Base-by-base conservation (phyloP, 495 filamentous ascomycete genomes). In the Aspergillus baeticus region DNA sequence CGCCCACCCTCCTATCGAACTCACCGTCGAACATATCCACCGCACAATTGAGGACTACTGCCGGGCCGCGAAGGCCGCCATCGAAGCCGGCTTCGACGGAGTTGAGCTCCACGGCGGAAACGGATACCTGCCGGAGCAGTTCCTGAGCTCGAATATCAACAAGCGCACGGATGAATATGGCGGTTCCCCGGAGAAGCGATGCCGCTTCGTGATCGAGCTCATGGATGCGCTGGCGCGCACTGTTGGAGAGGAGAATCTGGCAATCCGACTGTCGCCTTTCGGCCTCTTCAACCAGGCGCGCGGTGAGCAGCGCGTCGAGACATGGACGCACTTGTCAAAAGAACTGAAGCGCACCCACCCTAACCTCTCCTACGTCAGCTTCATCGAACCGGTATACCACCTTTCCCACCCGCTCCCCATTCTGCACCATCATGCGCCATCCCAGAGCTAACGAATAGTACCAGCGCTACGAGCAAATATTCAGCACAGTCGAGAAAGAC, bases 101-200 rank as follows among this genome's bases (percentile, higher is more conserved):
- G 68, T 80, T 11, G 79, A 82, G 55, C 7, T 81, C 1, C 77
- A 82, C 58, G 74, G 71, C 37, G 79, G 69, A 5, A 78, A 81
- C 58, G 79, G 80, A 0, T 81, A 81, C 51, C 67, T 83, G 6
- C 63, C 71, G 2, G 77, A 80, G 50, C 75, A 81, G 58, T 81
- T 83, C 59, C 60, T 75, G 2, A 69, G 68, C 26, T 68, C 69
- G 15, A 75, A 67, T 21, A 69, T 71, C 59, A 81, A 81, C 68
- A 69, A 67, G 59, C 66, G 78, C 5, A 76, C 72, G 1, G 78
- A 83, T 61, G 65, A 57, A 15, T 81, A 76, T 55, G 80, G 78
- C 7, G 78, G 78, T 7, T 68, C 65, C 17, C 60, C 75, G 17
- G 76, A 81, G 63, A 81, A 80, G 51, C 70, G 78, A 2, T 52